Base-by-base conservation (phyloP, 2,329 filamentous ascomycete genomes). In the Seiridium unicorne region DNA sequence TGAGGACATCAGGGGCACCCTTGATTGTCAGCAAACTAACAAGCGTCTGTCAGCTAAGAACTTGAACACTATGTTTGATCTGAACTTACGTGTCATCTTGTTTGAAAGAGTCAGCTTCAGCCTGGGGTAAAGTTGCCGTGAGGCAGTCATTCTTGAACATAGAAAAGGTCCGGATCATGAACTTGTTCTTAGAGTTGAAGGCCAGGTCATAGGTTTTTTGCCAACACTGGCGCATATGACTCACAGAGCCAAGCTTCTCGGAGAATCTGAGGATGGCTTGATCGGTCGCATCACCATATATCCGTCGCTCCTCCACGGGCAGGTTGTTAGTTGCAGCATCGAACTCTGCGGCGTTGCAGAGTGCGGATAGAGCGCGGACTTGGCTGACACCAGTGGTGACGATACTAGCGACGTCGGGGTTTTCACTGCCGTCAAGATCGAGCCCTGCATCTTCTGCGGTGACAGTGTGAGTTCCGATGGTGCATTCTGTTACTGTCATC, bases 141-240 rank as follows among this genome's bases (percentile, higher is more conserved):
- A 79, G 65, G 13, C 74, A 75, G 44, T 76, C 72, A n/a, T 72
- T 69, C 36, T 75, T 69, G 2, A 72, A 73, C 44, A 82, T 65
- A 2, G 78, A 78, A 54, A 89, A 83, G 0, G 87, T 82, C 40
- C 85, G 81, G 58, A 93, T 84, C 86, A 92, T 93, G 70, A 87
- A 93, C 73, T 93, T 93, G 76, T 92, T 93, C 78, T 91, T 91
- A 75, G 88, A 91, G 76, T 93, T 93, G 73, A 93, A 93, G 0
- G 88, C 84, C 35, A 91, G 77, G 58, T 89, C 86, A 65, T 87
- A 92, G 2, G 84, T 81, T 57, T 84, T 87, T 56, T 82, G 82
- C 88, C 89, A 92, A 63, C 81, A 78, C 11, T 80, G 78, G 6
- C 87, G 83, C 4, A 89, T 75, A 55, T 89, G 82, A 0, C 80